These are phyloP conservation scores for Pythium monospermum DNA, from an alignment of 352 stramenopile genomes.

Conservation along the genomic window DNA sequence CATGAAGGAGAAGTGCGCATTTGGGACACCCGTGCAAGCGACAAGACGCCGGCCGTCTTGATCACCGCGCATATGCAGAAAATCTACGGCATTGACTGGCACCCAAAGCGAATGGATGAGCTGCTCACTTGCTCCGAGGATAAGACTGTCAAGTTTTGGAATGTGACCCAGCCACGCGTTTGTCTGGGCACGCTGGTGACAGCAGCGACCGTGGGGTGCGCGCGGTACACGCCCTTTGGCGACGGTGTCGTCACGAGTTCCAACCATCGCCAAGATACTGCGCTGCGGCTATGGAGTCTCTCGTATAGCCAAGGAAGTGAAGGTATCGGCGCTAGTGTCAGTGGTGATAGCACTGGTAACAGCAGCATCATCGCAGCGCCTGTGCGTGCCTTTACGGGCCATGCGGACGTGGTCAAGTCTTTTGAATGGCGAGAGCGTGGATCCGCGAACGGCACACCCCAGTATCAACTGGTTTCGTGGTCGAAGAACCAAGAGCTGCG, in stretches of 20 bases:
- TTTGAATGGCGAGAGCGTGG: conserved; percentile 56
- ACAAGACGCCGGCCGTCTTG: conserved; percentile 41
- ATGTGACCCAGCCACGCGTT: conserved; percentile 53
- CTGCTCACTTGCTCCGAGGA: conserved; percentile 84
- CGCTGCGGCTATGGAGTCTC: conserved; percentile 62
- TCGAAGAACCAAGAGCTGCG: conserved; percentile 76
- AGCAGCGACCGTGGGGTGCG: conserved; percentile 56
- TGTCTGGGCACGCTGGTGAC: conserved; percentile 63
- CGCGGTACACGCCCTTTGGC: conserved; percentile 78
- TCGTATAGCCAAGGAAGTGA: too few relatives aligned
- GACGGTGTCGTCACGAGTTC: conserved; percentile 75
- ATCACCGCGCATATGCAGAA: conserved; percentile 84
- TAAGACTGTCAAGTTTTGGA: conserved; percentile 83
- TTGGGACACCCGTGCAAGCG: conserved; percentile 64
- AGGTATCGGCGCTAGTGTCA: too few relatives aligned
- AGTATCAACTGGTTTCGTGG: conserved; percentile 77
- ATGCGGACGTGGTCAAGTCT: conserved; percentile 55
- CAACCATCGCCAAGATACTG: conserved; percentile 55
- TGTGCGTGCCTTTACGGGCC: conserved; percentile 57
- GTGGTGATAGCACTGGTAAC: conserved; percentile 13
- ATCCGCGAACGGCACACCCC: conserved; percentile 22
- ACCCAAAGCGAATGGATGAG: conserved; percentile 67
- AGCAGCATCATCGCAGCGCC: conserved; percentile 27
- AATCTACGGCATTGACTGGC: conserved; percentile 81
- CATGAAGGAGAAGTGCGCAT: conserved; percentile 77